phyloP scores from a whole-genome alignment of 352 stramenopile genomes.

The Phytophthora constricta region DNA sequence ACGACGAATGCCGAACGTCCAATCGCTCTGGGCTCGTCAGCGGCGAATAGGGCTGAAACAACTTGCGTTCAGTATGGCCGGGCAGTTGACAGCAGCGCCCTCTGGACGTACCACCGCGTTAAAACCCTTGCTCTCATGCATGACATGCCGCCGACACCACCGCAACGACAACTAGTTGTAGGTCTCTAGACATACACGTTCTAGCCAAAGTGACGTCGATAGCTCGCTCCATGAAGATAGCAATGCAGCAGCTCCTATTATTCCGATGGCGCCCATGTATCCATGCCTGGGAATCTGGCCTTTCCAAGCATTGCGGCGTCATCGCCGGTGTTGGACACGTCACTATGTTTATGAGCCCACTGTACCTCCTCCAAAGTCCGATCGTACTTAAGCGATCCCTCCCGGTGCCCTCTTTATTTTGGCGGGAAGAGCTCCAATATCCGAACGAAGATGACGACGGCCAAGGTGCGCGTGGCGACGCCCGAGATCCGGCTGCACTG shows the following conservation, averaged over 20 bases:
- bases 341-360: background rate
- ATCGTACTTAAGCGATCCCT: constrained; percentile 6
- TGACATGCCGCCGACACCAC: too few species aligned
- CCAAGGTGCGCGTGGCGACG: constrained; percentile 65
- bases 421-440: constrained; percentile 8
- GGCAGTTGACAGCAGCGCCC: background rate
- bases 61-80: constrained; percentile 22
- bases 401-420: background rate
- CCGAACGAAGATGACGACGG: background rate
- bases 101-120: constrained; percentile 3
- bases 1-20: constrained; percentile 19
- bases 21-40: constrained; percentile 10
- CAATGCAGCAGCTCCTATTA: too few species aligned
- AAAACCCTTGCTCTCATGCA: too few species aligned
- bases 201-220: too few species aligned
- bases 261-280: too few species aligned
- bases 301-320: background rate
- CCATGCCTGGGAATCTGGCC: too few species aligned
- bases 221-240: too few species aligned
- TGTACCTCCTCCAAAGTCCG: background rate
- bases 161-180: too few species aligned
- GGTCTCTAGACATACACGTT: too few species aligned
- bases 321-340: background rate
- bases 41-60: background rate
- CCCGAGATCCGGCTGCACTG: constrained; percentile 90